These are phyloP conservation scores for Globisporangium radiosum DNA, from an alignment of 352 stramenopile species.

Conservation along the genomic window DNA sequence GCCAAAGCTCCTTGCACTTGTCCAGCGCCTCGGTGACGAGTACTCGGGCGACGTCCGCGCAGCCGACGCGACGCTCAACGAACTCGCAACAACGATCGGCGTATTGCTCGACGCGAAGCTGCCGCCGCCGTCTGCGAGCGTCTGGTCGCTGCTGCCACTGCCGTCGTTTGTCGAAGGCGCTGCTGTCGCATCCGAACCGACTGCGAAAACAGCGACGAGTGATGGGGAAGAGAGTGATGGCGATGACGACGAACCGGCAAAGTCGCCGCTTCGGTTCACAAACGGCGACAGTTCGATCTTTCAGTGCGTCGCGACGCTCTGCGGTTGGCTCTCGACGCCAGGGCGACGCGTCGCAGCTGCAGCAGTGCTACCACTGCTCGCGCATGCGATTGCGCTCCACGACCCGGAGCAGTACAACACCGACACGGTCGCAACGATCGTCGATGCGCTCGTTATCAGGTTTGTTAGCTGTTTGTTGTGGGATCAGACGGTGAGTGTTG, in stretches of 20 bases:
- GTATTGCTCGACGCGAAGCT: conserved; percentile 53
- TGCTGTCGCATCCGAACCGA: too few relatives aligned
- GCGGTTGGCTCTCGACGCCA: conserved; percentile 27
- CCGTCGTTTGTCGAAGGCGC: conserved; percentile 51
- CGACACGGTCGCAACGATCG: conserved; percentile 12
- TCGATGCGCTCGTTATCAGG: conserved; percentile 16
- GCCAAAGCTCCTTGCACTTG: conserved; percentile 32
- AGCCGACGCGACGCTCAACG: conserved; percentile 35
- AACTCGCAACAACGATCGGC: conserved; percentile 46
- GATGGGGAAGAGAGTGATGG: conserved; percentile 5
- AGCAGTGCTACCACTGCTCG: conserved; percentile 30
- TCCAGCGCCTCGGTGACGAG: conserved; percentile 16
- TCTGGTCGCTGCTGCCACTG: conserved; percentile 45
- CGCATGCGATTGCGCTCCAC: conserved; percentile 23
- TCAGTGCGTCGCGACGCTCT: conserved; percentile 34
- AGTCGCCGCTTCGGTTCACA: conserved; percentile 11
- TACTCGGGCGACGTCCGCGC: conserved; percentile 13
- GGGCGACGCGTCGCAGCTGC: conserved; percentile 26
- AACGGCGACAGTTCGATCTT: conserved; percentile 23
- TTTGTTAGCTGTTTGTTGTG: neutral
- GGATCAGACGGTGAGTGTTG: too few relatives aligned
- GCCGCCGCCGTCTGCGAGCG: conserved; percentile 24
- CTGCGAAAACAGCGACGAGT: neutral
- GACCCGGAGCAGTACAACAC: conserved; percentile 11
- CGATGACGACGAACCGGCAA: conserved; percentile 17